A percentile compares a stretch with the other conserved stretches of the same genome.
phyloP scores from a whole-genome alignment of 176 grass and related monocot species.

The Olyra latifolia region DNA sequence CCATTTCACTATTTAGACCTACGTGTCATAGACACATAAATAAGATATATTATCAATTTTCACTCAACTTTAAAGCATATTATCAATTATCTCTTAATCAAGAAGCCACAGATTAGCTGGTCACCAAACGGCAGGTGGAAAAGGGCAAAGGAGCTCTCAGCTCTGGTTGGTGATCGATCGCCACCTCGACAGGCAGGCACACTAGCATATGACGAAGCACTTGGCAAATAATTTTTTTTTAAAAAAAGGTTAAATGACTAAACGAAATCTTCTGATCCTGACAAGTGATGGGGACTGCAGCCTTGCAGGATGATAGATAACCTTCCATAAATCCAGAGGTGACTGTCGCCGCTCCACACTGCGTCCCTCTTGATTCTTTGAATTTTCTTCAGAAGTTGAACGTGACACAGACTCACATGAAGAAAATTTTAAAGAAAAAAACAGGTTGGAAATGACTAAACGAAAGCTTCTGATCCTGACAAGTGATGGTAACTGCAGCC shows the following conservation, averaged over 20 bases:
- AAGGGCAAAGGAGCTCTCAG: not conserved
- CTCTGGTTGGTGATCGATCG: not conserved
- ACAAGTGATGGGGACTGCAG: not conserved
- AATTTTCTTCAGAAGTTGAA: no score
- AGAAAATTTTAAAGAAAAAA: not conserved
- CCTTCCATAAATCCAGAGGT: not conserved
- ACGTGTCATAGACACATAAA: no score
- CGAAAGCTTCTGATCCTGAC: not conserved
- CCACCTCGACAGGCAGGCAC: not conserved
- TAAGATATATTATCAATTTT: no score
- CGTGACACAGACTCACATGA: no score
- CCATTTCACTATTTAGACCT: no score
- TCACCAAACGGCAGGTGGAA: not conserved
- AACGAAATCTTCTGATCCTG: not conserved
- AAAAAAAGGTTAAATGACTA: not conserved
- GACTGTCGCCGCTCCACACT: not conserved
- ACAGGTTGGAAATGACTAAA: not conserved
- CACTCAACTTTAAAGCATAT: no score
- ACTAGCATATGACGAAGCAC: not conserved
- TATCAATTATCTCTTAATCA: no score
- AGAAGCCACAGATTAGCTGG: not conserved
- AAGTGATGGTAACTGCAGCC: not conserved
- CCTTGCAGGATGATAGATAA: not conserved
- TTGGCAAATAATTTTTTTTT: no score
- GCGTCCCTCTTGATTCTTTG: no score